These are phyloP conservation scores for Calonectria montana DNA, from an alignment of 2,329 filamentous ascomycete genomes.

Conservation along the genomic window DNA sequence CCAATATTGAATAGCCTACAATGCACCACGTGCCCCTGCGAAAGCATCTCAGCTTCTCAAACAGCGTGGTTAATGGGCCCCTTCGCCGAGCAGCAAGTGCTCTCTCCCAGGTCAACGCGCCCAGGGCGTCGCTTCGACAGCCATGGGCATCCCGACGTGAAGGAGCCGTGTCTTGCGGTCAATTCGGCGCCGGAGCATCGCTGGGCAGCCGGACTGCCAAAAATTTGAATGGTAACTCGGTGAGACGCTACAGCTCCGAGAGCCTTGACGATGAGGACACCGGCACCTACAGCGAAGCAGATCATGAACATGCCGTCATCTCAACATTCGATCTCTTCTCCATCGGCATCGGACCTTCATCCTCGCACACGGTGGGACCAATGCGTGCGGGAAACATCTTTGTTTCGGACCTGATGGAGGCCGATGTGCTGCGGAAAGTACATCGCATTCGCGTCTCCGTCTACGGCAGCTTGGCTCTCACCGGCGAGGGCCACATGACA, in stretches of 20 bases:
- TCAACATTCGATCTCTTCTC: constrained; percentile 64
- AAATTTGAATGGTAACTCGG: background rate
- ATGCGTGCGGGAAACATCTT: constrained; percentile 66
- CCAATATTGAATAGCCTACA: background rate
- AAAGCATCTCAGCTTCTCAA: constrained; percentile 9
- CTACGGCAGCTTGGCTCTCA: constrained; percentile 62
- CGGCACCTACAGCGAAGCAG: constrained; percentile 60
- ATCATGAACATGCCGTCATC: constrained; percentile 63
- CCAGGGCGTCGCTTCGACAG: constrained; percentile 1
- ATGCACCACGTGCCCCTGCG: constrained; percentile 11
- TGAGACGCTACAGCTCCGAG: background rate
- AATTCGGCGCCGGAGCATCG: background rate
- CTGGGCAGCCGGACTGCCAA: background rate
- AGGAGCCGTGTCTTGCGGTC: background rate
- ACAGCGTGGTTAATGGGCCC: constrained; percentile 3
- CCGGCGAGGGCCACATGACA: constrained; percentile 64
- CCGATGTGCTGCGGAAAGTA: constrained; percentile 57
- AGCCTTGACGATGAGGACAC: constrained; percentile 45
- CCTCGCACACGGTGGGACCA: constrained; percentile 63
- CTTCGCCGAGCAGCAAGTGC: background rate
- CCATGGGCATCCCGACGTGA: background rate
- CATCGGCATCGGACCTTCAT: constrained; percentile 63
- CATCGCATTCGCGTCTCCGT: constrained; percentile 60
- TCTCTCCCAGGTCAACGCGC: background rate
- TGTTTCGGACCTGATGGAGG: constrained; percentile 59